These are phyloP conservation scores for Trichoderma afroharzianum DNA, from an alignment of 2,329 filamentous ascomycete species.

Conservation along the genomic window DNA sequence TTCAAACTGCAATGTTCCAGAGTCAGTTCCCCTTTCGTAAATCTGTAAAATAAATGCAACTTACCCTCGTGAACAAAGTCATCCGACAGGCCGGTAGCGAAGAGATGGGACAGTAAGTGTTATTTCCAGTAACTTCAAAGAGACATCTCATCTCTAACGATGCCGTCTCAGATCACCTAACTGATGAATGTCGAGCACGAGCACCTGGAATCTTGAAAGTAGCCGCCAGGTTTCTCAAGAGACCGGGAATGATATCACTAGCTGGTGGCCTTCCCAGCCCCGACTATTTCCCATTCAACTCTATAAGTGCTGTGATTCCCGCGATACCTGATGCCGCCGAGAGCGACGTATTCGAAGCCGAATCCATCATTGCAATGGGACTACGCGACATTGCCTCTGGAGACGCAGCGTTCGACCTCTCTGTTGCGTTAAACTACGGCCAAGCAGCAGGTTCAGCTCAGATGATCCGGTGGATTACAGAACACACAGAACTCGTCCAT, in stretches of 20 bases:
- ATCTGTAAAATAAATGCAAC: not conserved
- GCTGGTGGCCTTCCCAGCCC: not conserved
- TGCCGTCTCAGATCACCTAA: not conserved
- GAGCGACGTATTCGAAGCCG: not conserved
- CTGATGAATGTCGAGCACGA: not conserved
- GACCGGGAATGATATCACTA: slow-evolving; percentile 3
- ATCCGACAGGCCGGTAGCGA: slow-evolving; percentile 68
- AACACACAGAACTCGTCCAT: slow-evolving; percentile 73
- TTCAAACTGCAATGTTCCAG: not conserved
- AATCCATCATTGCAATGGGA: not conserved
- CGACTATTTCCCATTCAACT: not conserved
- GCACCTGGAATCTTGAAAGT: slow-evolving; percentile 1
- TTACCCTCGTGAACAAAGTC: slow-evolving; percentile 24
- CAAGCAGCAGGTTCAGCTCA: slow-evolving; percentile 68
- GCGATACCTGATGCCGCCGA: not conserved
- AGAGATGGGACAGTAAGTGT: slow-evolving; percentile 71
- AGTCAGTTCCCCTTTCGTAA: not conserved
- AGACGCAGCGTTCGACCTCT: slow-evolving; percentile 22
- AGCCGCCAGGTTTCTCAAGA: slow-evolving; percentile 7
- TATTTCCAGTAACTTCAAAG: not conserved
- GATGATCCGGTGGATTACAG: slow-evolving; percentile 66
- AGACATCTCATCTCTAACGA: slow-evolving; percentile 37
- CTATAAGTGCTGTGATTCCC: not conserved
- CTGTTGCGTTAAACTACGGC: slow-evolving; percentile 70
- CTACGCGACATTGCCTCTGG: slow-evolving; percentile 12